Conservation (phyloP, 2,329 filamentous ascomycete genomes). For the Colletotrichum aenigma region DNA sequence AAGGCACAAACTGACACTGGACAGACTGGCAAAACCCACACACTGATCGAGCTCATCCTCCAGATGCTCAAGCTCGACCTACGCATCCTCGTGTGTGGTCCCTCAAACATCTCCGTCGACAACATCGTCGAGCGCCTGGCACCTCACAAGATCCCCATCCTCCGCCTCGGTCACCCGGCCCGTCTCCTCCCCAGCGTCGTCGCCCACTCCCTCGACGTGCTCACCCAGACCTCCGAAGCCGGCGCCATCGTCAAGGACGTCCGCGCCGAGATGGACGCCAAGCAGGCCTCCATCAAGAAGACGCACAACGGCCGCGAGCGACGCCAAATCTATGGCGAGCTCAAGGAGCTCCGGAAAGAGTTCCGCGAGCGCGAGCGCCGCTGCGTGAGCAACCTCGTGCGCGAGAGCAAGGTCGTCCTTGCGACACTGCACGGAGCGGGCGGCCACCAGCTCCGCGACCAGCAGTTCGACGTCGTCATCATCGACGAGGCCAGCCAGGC, state of each 20-base stretch:
- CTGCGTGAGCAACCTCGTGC: conserved; percentile 78
- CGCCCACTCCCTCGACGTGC: conserved; percentile 86
- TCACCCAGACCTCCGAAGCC: conserved; percentile 89
- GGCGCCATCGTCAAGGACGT: conserved; percentile 90
- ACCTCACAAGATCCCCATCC: conserved; percentile 82
- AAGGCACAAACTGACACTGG: conserved; percentile 2
- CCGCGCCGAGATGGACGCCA: conserved; percentile 88
- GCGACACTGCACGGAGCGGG: conserved; percentile 93
- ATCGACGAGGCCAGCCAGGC: conserved; percentile 97
- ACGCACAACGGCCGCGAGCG: conserved; percentile 81
- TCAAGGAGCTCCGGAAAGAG: conserved; percentile 86
- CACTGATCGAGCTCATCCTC: conserved; percentile 92
- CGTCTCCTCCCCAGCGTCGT: conserved; percentile 87
- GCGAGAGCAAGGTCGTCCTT: conserved; percentile 83
- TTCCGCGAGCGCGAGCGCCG: conserved; percentile 83
- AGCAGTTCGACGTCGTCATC: conserved; percentile 90
- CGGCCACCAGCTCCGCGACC: conserved; percentile 77
- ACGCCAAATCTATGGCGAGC: conserved; percentile 80
- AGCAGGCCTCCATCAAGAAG: conserved; percentile 88
- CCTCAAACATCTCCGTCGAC: conserved; percentile 96
- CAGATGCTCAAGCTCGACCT: conserved; percentile 78
- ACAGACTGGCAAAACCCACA: conserved; percentile 93
- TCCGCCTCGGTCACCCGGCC: conserved; percentile 91
- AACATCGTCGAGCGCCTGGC: conserved; percentile 95
- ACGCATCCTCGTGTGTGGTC: conserved; percentile 89